Evolutionary conservation across 768 basidiomycete genomes (phyloP).

Genomic region (Rossbeevera mucosa): DNA sequence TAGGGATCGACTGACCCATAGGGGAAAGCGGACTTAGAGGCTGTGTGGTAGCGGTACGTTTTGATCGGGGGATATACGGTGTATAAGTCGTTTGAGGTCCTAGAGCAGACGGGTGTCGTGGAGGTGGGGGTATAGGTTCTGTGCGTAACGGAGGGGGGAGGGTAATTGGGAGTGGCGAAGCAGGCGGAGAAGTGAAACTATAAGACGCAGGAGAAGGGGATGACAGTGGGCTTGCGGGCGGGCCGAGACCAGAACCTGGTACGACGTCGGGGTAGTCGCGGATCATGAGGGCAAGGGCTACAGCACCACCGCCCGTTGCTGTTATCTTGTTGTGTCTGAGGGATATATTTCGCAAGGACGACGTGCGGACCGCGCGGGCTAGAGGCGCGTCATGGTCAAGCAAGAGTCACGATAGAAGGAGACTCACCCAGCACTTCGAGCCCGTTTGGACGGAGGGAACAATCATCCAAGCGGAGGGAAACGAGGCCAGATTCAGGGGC

Average conservation of each 20-base stretch:
- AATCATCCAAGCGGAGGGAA: slow-evolving; percentile 87
- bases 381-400: neutral
- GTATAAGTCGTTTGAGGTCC: slow-evolving; percentile 71
- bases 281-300: slow-evolving; percentile 94
- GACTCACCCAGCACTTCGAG: slow-evolving; percentile 77
- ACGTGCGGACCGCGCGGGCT: slow-evolving; percentile 83
- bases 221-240: slow-evolving; percentile 2
- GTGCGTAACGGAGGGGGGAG: slow-evolving; percentile 26
- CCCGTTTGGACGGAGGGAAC: slow-evolving; percentile 63
- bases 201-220: slow-evolving; percentile 12
- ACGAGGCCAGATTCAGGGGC: slow-evolving; percentile 46
- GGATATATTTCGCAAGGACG: slow-evolving; percentile 79
- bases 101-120: slow-evolving; percentile 45
- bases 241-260: slow-evolving; percentile 17
- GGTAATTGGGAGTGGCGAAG: slow-evolving; percentile 29
- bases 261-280: slow-evolving; percentile 89
- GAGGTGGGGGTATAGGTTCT: slow-evolving; percentile 44
- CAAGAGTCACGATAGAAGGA: neutral
- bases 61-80: slow-evolving; percentile 66
- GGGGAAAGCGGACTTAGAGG: slow-evolving; percentile 32
- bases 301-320: slow-evolving; percentile 81
- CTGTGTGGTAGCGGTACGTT: slow-evolving; percentile 33
- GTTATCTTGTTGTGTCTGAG: slow-evolving; percentile 85
- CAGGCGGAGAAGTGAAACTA: slow-evolving; percentile 29
- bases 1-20: slow-evolving; percentile 50